Base-by-base conservation (phyloP, 352 stramenopile species). In the Phytophthora pistaciae region DNA sequence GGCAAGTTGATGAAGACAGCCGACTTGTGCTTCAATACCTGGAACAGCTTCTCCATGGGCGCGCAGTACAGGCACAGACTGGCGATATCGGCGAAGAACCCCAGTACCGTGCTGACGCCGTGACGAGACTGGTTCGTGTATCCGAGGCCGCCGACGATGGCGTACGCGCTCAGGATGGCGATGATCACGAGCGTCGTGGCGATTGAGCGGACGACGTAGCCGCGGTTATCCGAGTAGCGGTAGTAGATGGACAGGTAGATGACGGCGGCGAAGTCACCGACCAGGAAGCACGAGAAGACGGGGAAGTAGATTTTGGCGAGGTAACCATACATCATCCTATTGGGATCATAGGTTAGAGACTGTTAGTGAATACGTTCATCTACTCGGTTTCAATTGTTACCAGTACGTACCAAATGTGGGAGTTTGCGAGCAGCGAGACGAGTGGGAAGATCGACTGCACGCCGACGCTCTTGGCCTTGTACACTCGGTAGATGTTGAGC, bases 1-100 rank as follows among this genome's bases (percentile, higher is more conserved):
- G 70, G 57, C 14, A 88, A 57, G 21, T 78, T 80, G 60, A 89
- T 83, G 13, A 78, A 91, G n/a, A 60, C 79, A n/a, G 72, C 74
- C 11, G 78, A 84, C 46, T 81, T 84, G 70, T 74, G 70, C 13
- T 56, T 72, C 20, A 89, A 31, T 29, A 87, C 80, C 27, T 77
- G 66, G 38, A 65, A 66, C 53, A 89, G 74, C 14, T 74, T 82
- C 62, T 77, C 75, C 59, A 87, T 80, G 1, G 83, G 80, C 0
- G 80, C 81, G 36, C 68, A 72, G 52, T 88, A 88, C 4, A 90
- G 40, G 5, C 79, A 66, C n/a, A 88, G 48, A 18, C 68, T 80
- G 7, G 80, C 74, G 3, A 74, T 57, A n/a, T 84, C 82, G 14
- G 78, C 76, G 23, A 86, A 70, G 56, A 74, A 79, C 0, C 82